These are phyloP conservation scores for Westerdykella sp. DNA, from an alignment of 2,329 filamentous ascomycete genomes.

Conservation along the genomic window DNA sequence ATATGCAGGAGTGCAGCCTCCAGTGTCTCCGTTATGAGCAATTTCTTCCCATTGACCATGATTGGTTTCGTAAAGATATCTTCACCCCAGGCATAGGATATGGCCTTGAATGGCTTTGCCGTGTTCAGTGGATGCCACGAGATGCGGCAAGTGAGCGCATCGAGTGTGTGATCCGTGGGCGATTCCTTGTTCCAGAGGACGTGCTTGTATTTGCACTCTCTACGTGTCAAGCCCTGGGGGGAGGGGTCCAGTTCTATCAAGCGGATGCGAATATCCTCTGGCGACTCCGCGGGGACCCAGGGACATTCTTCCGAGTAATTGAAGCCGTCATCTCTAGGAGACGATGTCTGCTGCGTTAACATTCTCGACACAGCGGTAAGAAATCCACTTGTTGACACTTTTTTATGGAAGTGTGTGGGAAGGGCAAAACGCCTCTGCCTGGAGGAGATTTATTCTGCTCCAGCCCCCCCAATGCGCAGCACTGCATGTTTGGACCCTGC, in stretches of 20 bases:
- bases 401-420: too few relatives aligned
- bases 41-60: not conserved
- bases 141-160: not conserved
- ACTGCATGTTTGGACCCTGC: too few relatives aligned
- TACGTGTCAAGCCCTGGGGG: not conserved
- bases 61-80: not conserved
- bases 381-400: too few relatives aligned
- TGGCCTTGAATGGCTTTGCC: constrained; percentile 7
- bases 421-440: too few relatives aligned
- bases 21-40: not conserved
- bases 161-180: not conserved
- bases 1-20: not conserved
- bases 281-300: not conserved
- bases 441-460: too few relatives aligned
- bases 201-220: not conserved
- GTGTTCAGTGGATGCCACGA: not conserved
- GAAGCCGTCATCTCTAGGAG: not conserved
- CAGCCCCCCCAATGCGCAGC: too few relatives aligned
- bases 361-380: too few relatives aligned
- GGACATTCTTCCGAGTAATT: not conserved
- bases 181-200: not conserved
- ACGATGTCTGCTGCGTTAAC: too few relatives aligned
- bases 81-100: constrained; percentile 20
- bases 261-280: not conserved
- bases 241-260: not conserved